Evolutionary conservation across 1,284 basidiomycete genomes (phyloP).

Genomic region (Tilletia caries): DNA sequence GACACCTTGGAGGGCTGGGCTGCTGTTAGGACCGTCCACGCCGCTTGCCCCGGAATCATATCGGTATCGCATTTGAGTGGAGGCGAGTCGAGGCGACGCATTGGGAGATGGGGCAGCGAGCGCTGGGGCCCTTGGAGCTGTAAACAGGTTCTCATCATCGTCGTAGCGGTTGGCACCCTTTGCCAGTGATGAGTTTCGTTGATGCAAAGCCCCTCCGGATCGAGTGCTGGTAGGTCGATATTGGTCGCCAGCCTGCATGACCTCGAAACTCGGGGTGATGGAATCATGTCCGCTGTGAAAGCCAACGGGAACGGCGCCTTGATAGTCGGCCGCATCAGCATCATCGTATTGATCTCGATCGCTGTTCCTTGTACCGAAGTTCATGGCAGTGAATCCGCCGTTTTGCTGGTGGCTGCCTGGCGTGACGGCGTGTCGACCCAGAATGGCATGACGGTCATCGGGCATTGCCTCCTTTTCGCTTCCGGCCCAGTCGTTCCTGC

Average conservation of each 20-base stretch:
- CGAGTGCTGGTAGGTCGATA: not conserved
- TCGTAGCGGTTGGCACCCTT: constrained; percentile 1
- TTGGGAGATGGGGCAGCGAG: not conserved
- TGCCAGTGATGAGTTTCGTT: not conserved
- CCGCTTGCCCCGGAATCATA: not conserved
- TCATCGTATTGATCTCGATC: not conserved
- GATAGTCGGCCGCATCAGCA: not conserved
- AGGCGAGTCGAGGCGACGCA: not conserved
- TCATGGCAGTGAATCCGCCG: not conserved
- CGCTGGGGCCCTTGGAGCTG: not conserved
- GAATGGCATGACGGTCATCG: not conserved
- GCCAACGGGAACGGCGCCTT: not conserved
- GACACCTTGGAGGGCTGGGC: not conserved
- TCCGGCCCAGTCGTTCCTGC: not conserved
- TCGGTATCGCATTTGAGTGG: not conserved
- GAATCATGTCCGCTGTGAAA: not conserved
- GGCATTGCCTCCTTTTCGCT: not conserved
- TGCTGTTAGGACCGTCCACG: not conserved
- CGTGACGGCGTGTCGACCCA: not conserved
- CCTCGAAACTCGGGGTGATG: not conserved
- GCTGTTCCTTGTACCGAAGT: not conserved
- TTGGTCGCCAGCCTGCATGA: constrained; percentile 5
- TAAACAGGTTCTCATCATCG: not conserved
- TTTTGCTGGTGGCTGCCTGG: not conserved
- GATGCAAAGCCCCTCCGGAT: not conserved